Base-by-base conservation (phyloP, 306 rosid species). In the Ceratonia siliqua region DNA sequence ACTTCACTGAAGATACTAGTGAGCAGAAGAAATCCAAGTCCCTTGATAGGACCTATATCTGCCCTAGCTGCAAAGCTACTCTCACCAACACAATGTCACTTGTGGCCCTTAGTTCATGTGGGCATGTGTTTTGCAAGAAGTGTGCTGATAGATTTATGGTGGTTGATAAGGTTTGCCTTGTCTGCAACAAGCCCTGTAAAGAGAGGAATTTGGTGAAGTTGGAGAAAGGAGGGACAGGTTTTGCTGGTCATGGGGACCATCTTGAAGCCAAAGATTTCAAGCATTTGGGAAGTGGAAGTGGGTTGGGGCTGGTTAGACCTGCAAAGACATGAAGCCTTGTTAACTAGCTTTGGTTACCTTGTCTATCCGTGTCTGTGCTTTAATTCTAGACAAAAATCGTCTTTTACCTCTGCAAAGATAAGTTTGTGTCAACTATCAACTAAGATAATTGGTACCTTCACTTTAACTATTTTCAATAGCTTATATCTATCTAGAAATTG, bases 201-300 rank as follows among this genome's bases (percentile, higher is more conserved):
- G 86, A 73, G 70, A 75, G 81, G 79, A 74, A 85, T 78, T 73
- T 83, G 85, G 83, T 85, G 66, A 83, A 76, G 30, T 73, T 88
- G 72, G 84, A 65, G 17, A 85, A 88, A 73, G 88, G 92, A 63
- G 92, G 92, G 42, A 85, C 92, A 0, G 89, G 92, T 25, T 88
- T 85, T 65, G 74, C 92, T 8, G 89, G 82, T 50, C 92, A 88
- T n/a, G 92, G 81, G 1, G 89, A 94, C 73, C 76, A 90, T 82
- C 99, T 94, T 72, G 89, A 95, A 81, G 99, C 98, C 30, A 92
- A 46, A 57, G 97, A 92, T 66, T 94, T 90, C 74, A 92, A 92
- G 91, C 99, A 94, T 79, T 88, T 94, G 90, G 99, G 99, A 50
- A 95, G 99, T 42, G 99, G 99, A 18, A 64, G 83, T n/a, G 99